Conservation (phyloP, 2,329 filamentous ascomycete genomes). For the Trichophyton benhamiae region DNA sequence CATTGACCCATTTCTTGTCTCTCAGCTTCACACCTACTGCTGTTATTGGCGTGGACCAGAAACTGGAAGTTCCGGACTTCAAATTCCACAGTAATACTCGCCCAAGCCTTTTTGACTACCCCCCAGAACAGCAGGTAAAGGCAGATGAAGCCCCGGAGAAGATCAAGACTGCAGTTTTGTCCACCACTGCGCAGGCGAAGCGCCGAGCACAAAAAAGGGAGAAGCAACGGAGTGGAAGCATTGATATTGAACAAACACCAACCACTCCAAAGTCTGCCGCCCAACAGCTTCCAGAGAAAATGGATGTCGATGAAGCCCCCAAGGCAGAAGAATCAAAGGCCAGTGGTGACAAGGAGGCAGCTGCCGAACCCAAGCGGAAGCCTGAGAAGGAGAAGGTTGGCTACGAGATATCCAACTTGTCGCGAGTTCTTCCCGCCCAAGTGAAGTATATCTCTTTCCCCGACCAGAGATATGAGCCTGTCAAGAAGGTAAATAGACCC, state of each 20-base stretch:
- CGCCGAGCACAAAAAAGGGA: slow-evolving; percentile 90
- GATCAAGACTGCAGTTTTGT: slow-evolving; percentile 89
- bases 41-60: slow-evolving; percentile 86
- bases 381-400: slow-evolving; percentile 91
- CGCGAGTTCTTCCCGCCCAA: slow-evolving; percentile 78
- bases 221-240: slow-evolving; percentile 77
- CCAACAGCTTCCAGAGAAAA: slow-evolving; percentile 57
- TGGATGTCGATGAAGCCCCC: slow-evolving; percentile 54
- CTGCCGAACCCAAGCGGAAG: slow-evolving; percentile 67
- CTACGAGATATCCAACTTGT: slow-evolving; percentile 96
- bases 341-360: slow-evolving; percentile 50
- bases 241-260: slow-evolving; percentile 79
- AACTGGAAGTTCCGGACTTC: slow-evolving; percentile 84
- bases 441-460: slow-evolving; percentile 93
- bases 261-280: slow-evolving; percentile 56
- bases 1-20: slow-evolving; percentile 91
- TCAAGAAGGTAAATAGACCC: slow-evolving; percentile 59
- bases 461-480: slow-evolving; percentile 79
- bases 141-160: slow-evolving; percentile 83
- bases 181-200: slow-evolving; percentile 93
- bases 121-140: slow-evolving; percentile 92
- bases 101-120: slow-evolving; percentile 94
- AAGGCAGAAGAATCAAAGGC: slow-evolving; percentile 54
- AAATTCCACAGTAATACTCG: slow-evolving; percentile 92
- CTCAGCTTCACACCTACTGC: slow-evolving; percentile 94